Conservation (phyloP, 495 filamentous ascomycete genomes). For the Penicillium malachiteum region DNA sequence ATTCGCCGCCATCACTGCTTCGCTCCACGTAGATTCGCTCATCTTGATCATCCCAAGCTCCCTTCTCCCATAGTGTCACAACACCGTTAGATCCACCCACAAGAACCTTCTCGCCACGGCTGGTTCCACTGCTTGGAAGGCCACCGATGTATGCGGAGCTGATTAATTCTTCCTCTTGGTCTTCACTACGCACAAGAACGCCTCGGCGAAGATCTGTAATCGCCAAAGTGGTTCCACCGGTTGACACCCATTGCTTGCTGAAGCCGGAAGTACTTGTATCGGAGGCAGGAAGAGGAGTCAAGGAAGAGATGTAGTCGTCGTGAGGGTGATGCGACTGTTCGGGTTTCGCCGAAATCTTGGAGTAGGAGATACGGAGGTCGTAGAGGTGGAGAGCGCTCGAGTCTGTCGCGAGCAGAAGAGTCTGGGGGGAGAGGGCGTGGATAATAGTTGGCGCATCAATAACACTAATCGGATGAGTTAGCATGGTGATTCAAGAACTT, state of each 20-base stretch:
- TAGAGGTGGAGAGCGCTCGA: constrained; percentile 85
- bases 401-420: constrained; percentile 86
- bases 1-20: constrained; percentile 57
- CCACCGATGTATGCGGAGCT: constrained; percentile 71
- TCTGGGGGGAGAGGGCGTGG: constrained; percentile 79
- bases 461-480: constrained; percentile 24
- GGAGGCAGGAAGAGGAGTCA: constrained; percentile 79
- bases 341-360: constrained; percentile 55
- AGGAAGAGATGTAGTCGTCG: constrained; percentile 87
- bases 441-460: constrained; percentile 73
- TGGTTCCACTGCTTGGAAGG: constrained; percentile 59
- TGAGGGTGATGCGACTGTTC: constrained; percentile 81
- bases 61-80: constrained; percentile 88
- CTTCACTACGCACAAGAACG: constrained; percentile 80
- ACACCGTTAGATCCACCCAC: constrained; percentile 79
- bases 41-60: constrained; percentile 91
- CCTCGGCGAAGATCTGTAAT: constrained; percentile 83
- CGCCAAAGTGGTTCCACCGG: constrained; percentile 84
- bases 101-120: constrained; percentile 70
- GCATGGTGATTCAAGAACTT: constrained; percentile 3
- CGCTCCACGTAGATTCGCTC: constrained; percentile 74
- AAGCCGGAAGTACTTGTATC: constrained; percentile 76
- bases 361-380: constrained; percentile 73
- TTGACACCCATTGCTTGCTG: constrained; percentile 89
- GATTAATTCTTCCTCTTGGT: constrained; percentile 90